A percentile compares a stretch with the other conserved stretches of the same genome.
Conservation (phyloP, 2,329 filamentous ascomycete species). For the Fusarium domesticum region DNA sequence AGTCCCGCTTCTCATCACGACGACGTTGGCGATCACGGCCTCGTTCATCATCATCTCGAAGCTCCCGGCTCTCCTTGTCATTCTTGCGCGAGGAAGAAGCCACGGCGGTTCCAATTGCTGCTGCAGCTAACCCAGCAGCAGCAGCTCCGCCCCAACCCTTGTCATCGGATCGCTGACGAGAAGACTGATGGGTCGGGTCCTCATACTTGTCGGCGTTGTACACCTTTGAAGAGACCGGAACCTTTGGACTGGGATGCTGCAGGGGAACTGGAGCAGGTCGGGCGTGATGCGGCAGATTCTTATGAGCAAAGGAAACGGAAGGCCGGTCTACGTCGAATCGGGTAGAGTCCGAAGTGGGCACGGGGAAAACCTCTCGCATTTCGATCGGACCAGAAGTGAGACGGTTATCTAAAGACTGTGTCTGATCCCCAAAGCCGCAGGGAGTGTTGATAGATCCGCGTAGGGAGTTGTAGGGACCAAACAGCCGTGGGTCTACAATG, state of each 20-base stretch:
- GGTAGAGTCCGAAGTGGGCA: conserved; percentile 63
- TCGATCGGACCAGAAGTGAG: conserved; percentile 26
- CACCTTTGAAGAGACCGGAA: conserved; percentile 66
- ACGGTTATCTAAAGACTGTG: conserved; percentile 25
- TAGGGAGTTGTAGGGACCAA: conserved; percentile 61
- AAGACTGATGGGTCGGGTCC: conserved; percentile 33
- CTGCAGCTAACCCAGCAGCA: conserved; percentile 48
- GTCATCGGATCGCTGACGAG: conserved; percentile 35
- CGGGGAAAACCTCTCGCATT: conserved; percentile 64
- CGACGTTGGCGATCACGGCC: conserved; percentile 16
- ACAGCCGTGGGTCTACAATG: conserved; percentile 56
- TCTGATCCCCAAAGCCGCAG: conserved; percentile 50
- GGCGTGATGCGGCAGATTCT: conserved; percentile 39
- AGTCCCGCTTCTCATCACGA: conserved; percentile 11
- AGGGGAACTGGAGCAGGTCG: conserved; percentile 64
- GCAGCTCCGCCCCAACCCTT: conserved; percentile 44
- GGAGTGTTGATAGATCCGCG: conserved; percentile 53
- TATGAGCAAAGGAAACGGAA: conserved; percentile 45
- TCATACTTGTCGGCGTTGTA: conserved; percentile 53
- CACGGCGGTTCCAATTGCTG: conserved; percentile 42
- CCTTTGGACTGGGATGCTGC: conserved; percentile 81
- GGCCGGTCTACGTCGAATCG: conserved; percentile 56
- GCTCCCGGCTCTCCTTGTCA: conserved; percentile 14
- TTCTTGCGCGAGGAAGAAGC: conserved; percentile 25
- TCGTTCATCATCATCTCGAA: conserved; percentile 20